Evolutionary conservation across 345 rosid species (phyloP).

Genomic region (Raphanus sativus): DNA sequence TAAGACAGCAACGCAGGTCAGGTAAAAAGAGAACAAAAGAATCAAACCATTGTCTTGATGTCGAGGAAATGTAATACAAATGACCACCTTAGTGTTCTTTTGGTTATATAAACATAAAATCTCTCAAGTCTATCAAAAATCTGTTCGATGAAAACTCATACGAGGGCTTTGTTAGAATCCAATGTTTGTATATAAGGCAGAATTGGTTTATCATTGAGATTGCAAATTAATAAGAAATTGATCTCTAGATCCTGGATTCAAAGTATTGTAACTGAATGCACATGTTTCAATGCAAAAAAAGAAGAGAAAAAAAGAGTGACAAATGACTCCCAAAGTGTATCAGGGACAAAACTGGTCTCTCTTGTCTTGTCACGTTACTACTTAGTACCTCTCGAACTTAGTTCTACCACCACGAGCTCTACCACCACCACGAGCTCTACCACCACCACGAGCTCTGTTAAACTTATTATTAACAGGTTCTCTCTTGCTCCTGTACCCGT

Average conservation of each 20-base stretch:
- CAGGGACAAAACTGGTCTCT: conserved; percentile 21
- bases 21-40: conserved; percentile 19
- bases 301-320: not conserved
- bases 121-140: conserved; percentile 4
- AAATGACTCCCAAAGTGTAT: not conserved
- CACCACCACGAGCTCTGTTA: conserved; percentile 59
- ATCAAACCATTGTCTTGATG: conserved; percentile 15
- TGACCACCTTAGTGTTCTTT: not conserved
- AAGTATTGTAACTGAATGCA: not conserved
- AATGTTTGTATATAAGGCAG: not conserved
- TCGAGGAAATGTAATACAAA: conserved; percentile 10
- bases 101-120: not conserved
- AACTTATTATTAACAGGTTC: conserved; percentile 46
- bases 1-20: not conserved
- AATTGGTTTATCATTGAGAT: not conserved
- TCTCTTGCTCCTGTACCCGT: conserved; percentile 72
- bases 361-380: not conserved
- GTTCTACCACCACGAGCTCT: conserved; percentile 32
- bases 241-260: not conserved
- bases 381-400: conserved; percentile 61
- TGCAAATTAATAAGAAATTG: not conserved
- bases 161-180: not conserved
- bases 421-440: conserved; percentile 26
- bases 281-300: not conserved
- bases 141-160: not conserved